Evolutionary conservation across 345 rosid species (phyloP), one percentile per base, ranked within the genome.

Genomic region (Pelargonium nanum): DNA sequence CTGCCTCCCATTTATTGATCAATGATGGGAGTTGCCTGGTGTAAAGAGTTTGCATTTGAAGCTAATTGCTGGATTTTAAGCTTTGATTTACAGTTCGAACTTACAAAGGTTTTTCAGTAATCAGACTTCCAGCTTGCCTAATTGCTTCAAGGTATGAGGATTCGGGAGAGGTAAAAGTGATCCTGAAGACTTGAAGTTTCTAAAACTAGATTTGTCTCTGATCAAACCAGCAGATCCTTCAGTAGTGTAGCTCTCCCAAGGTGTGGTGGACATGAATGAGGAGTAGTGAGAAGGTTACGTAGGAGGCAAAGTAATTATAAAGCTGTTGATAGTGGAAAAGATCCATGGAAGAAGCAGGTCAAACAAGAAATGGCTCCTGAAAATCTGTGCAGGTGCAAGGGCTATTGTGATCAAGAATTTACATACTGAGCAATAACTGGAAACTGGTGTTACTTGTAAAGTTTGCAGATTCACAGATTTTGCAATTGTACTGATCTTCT

Each of bases 41-140:
- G 32, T 0, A 70, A 66, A 57, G 68, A 67, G 64, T 78, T 75
- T 45, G 75, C 79, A 1, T 74, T 78, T 51, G 75, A 72, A 58
- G 77, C 77, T 12, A 71, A 72, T 32, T 78, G 77, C 56, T 78
- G 79, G 79, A 53, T 67, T 55, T 16, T 26, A 8, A 75, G 73
- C 70, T 78, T 78, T 21, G 73, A 70, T 19, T 26, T 61, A 20
- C 77, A 72, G 61, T 26, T 72, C 40, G 73, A 78, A 53, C 70
- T 69, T 23, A 61, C 72, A 7, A 53, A 64, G 74, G 66, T 70
- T 10, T 70, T 67, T 26, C 58, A 77, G 67, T 77, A 75, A 56
- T 69, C 77, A 1, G 79, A 78, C 19, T 53, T 65, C 23, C 21
- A 59, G 51, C 68, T 74, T 19, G 44, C 72, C 52, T 51, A 60